Base-by-base conservation (phyloP, 1,139 yeast genomes). In the Lodderomyces metapsilosis region DNA sequence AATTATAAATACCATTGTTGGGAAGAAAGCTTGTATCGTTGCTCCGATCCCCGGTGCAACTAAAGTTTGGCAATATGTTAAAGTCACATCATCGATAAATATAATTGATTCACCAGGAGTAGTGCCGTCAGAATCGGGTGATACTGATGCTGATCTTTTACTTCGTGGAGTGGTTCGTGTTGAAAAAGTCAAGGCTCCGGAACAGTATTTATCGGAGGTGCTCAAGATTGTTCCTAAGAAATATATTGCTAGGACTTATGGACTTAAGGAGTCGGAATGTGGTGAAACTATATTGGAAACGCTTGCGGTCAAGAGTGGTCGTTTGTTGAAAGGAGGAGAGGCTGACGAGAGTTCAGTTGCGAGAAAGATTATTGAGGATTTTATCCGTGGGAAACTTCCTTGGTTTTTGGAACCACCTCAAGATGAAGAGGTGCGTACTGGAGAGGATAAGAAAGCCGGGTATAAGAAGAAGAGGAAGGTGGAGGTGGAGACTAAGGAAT, bases 11-110 rank as follows among this genome's bases (percentile, higher is more conserved):
- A 91, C 98, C 1, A 72, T 92, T 52, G 82, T 97, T 61, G 83
- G 84, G 62, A 92, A 92, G 76, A 92, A 92, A 71, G 98, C 92
- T 36, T 94, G 98, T 69, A 84, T 79, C 37, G 98, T 92, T 39
- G 98, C 98, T 2, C 98, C 98, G 38, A 89, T 92, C 55, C 98
- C 98, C 23, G 98, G 98, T 61, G 98, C 92, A 62, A 92, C 98
- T 36, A 92, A 92, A 66, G 98, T 92, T 35, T 92, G 98, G 98
- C 98, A 92, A 71, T 92, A 92, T 68, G 89, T 92, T 57, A 91
- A 98, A 2, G 74, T 92, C 58, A 92, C 92, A 97, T 89, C 91
- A 74, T 79, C 91, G 53, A 92, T 92, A 42, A 92, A 89, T 66
- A 73, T 92, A 56, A 92, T 92, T 57, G 98, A 92, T 67, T 92